Conservation (phyloP, 2,329 filamentous ascomycete species). For the Ceratocystis eucalypticola region DNA sequence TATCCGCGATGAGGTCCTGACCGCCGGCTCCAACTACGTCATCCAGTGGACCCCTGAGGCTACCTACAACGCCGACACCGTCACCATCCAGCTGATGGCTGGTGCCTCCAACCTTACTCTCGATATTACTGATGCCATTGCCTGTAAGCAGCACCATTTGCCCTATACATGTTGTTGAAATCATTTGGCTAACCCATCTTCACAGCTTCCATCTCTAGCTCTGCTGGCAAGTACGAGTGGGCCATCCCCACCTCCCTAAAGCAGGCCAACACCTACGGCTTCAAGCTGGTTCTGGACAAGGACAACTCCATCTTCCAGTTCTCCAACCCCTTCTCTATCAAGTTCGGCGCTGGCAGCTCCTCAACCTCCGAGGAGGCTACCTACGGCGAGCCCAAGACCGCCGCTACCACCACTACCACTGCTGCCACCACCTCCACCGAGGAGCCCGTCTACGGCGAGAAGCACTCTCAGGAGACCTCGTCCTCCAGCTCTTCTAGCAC, state of each 20-base stretch:
- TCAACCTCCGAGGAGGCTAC: slow-evolving; percentile 19
- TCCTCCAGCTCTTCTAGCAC: slow-evolving; percentile 23
- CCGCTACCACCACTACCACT: slow-evolving; percentile 23
- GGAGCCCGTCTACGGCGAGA: not conserved
- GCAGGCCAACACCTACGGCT: slow-evolving; percentile 39
- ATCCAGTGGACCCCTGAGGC: slow-evolving; percentile 37
- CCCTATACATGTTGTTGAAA: not conserved
- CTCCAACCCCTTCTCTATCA: slow-evolving; percentile 47
- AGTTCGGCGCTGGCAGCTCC: slow-evolving; percentile 23
- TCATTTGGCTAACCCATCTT: not conserved
- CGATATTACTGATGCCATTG: slow-evolving; percentile 27
- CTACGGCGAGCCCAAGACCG: slow-evolving; percentile 21
- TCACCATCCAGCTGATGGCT: slow-evolving; percentile 43
- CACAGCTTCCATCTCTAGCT: slow-evolving; percentile 36
- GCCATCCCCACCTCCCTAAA: slow-evolving; percentile 34
- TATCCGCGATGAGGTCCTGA: slow-evolving; percentile 30
- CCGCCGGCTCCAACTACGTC: slow-evolving; percentile 36
- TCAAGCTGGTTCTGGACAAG: slow-evolving; percentile 39
- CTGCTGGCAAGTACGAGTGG: slow-evolving; percentile 37
- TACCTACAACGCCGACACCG: slow-evolving; percentile 31
- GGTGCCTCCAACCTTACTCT: slow-evolving; percentile 35
- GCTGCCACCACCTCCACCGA: slow-evolving; percentile 19
- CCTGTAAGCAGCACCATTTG: slow-evolving; percentile 32
- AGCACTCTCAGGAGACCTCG: slow-evolving; percentile 15
- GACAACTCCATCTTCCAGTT: slow-evolving; percentile 43